A percentile compares a stretch with the other conserved stretches of the same genome.
Evolutionary conservation across 257 asterid species (phyloP).

Genomic region (Solanum chmielewskii): DNA sequence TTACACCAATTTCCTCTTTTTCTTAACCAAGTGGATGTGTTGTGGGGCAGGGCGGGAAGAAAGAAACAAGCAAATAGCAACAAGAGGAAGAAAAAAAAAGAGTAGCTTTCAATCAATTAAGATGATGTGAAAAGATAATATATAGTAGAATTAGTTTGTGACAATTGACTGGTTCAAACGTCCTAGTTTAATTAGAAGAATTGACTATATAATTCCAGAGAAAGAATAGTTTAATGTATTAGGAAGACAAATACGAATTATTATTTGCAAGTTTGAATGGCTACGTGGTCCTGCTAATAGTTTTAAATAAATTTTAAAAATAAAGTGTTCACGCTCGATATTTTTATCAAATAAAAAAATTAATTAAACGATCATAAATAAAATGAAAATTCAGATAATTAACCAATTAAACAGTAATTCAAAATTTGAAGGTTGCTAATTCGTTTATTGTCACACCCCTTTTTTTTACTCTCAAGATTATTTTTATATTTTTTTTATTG

Average conservation of each 20-base stretch:
- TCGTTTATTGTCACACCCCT: too few relatives aligned
- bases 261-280: background rate
- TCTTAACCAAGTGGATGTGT: background rate
- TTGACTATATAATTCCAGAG: background rate
- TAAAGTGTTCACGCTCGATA: background rate
- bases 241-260: background rate
- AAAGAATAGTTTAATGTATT: background rate
- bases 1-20: background rate
- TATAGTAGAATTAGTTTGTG: background rate
- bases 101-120: background rate
- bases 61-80: background rate
- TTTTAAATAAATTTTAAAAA: background rate
- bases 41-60: background rate
- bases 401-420: background rate
- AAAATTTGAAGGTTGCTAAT: background rate
- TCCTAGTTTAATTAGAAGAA: background rate
- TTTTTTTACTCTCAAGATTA: too few relatives aligned
- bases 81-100: background rate
- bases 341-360: background rate
- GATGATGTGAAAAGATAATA: background rate
- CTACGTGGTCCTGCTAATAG: background rate
- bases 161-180: background rate
- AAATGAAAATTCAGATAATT: fast-evolving
- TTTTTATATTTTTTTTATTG: too few relatives aligned
- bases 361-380: too few relatives aligned